A percentile compares a stretch with the other conserved stretches of the same genome.
Conservation (phyloP, 192 early-diverging fungal genomes). For the Jimgerdemannia lactiflua region DNA sequence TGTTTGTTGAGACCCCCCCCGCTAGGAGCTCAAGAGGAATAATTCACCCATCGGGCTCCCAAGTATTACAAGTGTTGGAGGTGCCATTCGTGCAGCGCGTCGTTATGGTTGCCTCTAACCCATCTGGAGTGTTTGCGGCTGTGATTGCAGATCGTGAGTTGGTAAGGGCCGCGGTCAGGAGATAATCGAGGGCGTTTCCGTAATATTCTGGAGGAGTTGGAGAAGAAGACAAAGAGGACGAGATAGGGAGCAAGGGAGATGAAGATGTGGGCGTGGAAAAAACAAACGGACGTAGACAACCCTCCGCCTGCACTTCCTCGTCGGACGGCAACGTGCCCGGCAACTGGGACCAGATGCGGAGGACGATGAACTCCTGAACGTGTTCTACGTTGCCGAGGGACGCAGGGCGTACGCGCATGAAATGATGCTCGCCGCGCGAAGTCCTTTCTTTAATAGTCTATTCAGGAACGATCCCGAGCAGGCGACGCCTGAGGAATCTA, state of each 20-base stretch:
- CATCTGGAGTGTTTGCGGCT: constrained; percentile 63
- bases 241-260: neutral
- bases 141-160: constrained; percentile 38
- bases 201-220: constrained; percentile 15
- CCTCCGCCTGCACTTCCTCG: too few relatives aligned
- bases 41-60: constrained; percentile 10
- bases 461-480: constrained; percentile 3
- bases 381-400: constrained; percentile 38
- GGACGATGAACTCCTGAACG: constrained; percentile 34
- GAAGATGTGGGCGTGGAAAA: constrained; percentile 14
- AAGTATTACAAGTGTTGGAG: constrained; percentile 48
- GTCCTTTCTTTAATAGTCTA: constrained; percentile 29
- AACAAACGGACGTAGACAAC: constrained; percentile 1
- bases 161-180: neutral
- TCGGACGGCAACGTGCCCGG: neutral
- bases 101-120: constrained; percentile 50
- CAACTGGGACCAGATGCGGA: constrained; percentile 3
- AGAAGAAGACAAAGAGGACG: constrained; percentile 13
- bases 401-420: constrained; percentile 40
- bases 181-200: constrained; percentile 34
- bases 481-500: neutral
- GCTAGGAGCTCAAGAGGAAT: constrained; percentile 16
- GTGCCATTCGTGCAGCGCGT: constrained; percentile 60
- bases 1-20: constrained; percentile 48
- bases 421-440: constrained; percentile 42